Evolutionary conservation across 495 filamentous ascomycete genomes (phyloP), one percentile per base, ranked within the genome.

Genomic region (Hypoxylon cercidicola): DNA sequence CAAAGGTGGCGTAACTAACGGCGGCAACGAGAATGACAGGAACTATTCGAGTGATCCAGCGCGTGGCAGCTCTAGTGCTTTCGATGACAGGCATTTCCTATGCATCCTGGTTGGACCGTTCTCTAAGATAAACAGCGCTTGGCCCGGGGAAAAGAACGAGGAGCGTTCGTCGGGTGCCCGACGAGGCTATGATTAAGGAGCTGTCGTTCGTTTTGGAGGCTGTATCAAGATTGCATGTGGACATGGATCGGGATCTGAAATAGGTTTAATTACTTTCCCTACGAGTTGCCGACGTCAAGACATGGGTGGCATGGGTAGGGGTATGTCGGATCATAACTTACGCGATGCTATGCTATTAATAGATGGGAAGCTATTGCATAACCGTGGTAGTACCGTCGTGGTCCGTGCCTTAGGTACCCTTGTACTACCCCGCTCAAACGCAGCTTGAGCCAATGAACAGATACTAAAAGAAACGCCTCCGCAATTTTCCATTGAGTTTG

Each of bases 11-110:
- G 55, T 77, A 79, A 37, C 70, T 76, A 41, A 76, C 68, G 34
- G 63, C 67, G 32, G 65, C 78, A 6, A 69, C 68, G n/a, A 83
- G 72, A 21, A 81, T 13, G 10, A 77, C 18, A 1, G 77, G 77
- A 25, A 82, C 74, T 49, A 74, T 58, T 34, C 79, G 80, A 49
- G 78, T 78, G 34, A 69, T 72, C 79, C 79, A 83, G 54, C 79
- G 75, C 66, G 78, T 79, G 37, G 61, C 76, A 45, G 78, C 54
- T 60, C 73, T 74, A 25, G 64, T 70, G 63, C 65, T 74, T 66
- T 71, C 68, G 52, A 68, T 67, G 25, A 68, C 46, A 48, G 60
- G 70, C 70, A 74, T 74, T 57, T 63, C 66, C 60, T 54, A 39
- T 63, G 37, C 71, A 74, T 74, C 65, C 64, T 72, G 63, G 47